These are phyloP conservation scores for Pseudonitzschia pungens DNA, from an alignment of 108 stramenopile genomes.

Conservation along the genomic window DNA sequence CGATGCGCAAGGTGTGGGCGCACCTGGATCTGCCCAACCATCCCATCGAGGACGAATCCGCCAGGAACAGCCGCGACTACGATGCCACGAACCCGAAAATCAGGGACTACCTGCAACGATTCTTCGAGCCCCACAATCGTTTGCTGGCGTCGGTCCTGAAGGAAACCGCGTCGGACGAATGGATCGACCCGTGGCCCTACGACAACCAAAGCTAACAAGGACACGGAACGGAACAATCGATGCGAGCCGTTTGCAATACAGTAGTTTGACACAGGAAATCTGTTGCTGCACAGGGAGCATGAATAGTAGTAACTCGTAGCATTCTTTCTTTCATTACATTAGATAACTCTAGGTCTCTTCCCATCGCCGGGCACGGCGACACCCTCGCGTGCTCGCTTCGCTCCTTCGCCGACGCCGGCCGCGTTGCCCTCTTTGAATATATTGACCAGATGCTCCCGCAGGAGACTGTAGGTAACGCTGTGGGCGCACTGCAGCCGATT, in stretches of 20 bases:
- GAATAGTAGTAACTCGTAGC: no score
- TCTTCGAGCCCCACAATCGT: conserved; percentile 37
- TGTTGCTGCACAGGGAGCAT: no score
- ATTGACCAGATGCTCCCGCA: conserved; percentile 5
- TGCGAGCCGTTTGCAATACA: no score
- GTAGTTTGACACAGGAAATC: no score
- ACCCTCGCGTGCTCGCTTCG: not conserved
- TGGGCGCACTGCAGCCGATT: conserved; percentile 5
- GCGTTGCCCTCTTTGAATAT: not conserved
- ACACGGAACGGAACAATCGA: not conserved
- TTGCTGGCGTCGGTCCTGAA: conserved; percentile 17
- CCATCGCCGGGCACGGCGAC: not conserved
- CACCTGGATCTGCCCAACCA: conserved; percentile 67
- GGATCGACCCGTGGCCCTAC: conserved; percentile 36
- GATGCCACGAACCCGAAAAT: conserved; percentile 24
- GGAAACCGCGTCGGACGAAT: conserved; percentile 1
- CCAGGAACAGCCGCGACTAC: conserved; percentile 52
- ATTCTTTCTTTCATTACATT: no score
- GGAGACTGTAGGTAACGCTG: conserved; percentile 6
- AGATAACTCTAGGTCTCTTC: not conserved
- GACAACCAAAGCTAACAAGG: not conserved
- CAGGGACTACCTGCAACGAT: conserved; percentile 23
- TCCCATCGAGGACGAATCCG: conserved; percentile 43
- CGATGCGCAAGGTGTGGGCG: conserved; percentile 62
- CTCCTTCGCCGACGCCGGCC: no score